A percentile compares a stretch with the other conserved stretches of the same genome.
These are phyloP conservation scores for Waltiozyma solani DNA, from an alignment of 1,139 yeast genomes.

Conservation along the genomic window DNA sequence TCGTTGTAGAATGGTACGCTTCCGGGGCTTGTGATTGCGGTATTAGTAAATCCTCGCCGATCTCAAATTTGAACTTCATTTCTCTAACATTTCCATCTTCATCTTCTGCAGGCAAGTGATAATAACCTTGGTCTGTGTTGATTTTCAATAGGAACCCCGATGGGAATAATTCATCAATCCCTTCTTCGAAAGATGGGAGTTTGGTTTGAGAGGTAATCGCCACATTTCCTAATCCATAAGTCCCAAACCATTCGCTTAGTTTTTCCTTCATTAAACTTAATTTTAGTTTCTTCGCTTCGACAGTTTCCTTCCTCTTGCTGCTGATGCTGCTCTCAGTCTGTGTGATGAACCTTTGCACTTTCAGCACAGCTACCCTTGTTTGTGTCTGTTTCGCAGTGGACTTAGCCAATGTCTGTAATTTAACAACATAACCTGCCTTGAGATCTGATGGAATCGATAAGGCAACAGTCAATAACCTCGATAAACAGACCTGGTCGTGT, in stretches of 20 bases:
- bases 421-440: constrained; percentile 39
- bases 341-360: background rate
- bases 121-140: constrained; percentile 43
- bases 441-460: too few species aligned
- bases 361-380: background rate
- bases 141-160: constrained; percentile 12
- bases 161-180: background rate
- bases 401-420: constrained; percentile 40
- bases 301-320: constrained; percentile 12
- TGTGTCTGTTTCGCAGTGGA: constrained; percentile 20
- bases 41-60: constrained; percentile 46
- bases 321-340: background rate
- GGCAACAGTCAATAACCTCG: constrained; percentile 47
- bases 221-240: constrained; percentile 5
- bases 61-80: constrained; percentile 31
- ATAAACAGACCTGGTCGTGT: constrained; percentile 37
- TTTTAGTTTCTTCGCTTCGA: constrained; percentile 14
- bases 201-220: background rate
- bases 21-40: constrained; percentile 38
- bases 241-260: constrained; percentile 5
- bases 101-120: constrained; percentile 47
- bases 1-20: background rate
- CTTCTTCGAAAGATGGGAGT: background rate
- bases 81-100: constrained; percentile 48
- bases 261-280: constrained; percentile 20